Conservation (phyloP, 371 early-diverging fungal genomes). For the Lichtheimia corymbifera region DNA sequence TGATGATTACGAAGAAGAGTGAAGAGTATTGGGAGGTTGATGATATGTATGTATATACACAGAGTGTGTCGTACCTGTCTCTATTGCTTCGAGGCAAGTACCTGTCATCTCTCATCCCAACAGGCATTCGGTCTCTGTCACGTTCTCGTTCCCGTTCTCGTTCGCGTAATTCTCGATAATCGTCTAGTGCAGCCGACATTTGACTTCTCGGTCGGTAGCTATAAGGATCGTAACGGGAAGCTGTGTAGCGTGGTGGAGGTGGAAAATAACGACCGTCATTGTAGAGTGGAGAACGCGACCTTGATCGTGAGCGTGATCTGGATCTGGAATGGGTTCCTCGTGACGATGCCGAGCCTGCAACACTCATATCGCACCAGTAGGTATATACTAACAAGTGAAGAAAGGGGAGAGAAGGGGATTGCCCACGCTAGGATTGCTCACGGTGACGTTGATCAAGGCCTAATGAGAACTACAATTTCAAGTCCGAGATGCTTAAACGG, state of each 20-base stretch:
- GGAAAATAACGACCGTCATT: conserved; percentile 43
- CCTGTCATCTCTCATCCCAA: conserved; percentile 44
- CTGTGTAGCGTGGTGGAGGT: conserved; percentile 24
- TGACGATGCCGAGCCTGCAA: conserved; percentile 54
- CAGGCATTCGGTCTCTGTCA: conserved; percentile 36
- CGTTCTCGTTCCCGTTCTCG: conserved; percentile 53
- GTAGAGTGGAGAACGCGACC: conserved; percentile 54
- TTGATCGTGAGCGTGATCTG: conserved; percentile 46
- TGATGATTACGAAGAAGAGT: neutral
- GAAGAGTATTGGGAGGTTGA: neutral
- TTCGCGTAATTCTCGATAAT: conserved; percentile 53
- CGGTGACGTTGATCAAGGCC: too few relatives aligned
- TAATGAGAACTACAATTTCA: too few relatives aligned
- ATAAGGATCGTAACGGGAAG: conserved; percentile 39
- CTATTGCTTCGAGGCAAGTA: conserved; percentile 36
- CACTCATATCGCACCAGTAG: conserved; percentile 35
- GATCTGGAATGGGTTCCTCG: conserved; percentile 50
- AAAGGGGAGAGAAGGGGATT: too few relatives aligned
- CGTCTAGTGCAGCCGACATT: conserved; percentile 43
- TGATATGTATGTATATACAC: too few relatives aligned
- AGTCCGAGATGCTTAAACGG: too few relatives aligned
- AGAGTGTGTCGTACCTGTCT: conserved; percentile 19
- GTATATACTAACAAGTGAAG: too few relatives aligned
- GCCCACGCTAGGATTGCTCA: too few relatives aligned
- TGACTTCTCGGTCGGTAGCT: conserved; percentile 37